Base-by-base conservation (phyloP, 1,139 yeast genomes). In the Nakaseomyces nivariensis region DNA sequence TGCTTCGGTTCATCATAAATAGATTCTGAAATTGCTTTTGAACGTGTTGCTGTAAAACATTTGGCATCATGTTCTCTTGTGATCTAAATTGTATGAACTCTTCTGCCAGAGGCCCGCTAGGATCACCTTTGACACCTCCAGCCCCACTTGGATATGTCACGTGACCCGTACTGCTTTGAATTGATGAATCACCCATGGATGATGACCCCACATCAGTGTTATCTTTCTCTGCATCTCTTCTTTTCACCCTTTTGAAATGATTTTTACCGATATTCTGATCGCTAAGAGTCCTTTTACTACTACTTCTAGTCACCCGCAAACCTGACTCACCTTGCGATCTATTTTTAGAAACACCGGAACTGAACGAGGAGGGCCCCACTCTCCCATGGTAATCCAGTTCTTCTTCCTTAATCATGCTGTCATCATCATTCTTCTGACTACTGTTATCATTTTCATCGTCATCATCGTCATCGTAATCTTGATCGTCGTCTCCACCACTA, bases 21-120 rank as follows among this genome's bases (percentile, higher is more conserved):
- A 58, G 48, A 40, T 57, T 57, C 44, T 58, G 61, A 41, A 58
- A 58, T 43, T 56, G 61, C 34, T 58, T 49, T 41, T 58, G 61
- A 5, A 58, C 61, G 43, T 56, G 59, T 51, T 58, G 57, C 45
- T 58, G 61, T 43, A 58, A 29, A 1, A 24, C 11, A 29, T 41
- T 41, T 25, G 44, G 25, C 31, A 38, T 24, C 5, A 25, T 25
- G 42, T 38, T 26, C 13, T 36, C 38, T 13, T 11, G 24, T 9
- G 42, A 4, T n/a, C 17, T 38, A 10, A 37, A 37, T 17, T 37
- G 40, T 7, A 8, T 13, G 42, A 38, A 38, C 29, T 25, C 42
- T 5, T 26, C 31, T 5, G 42, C 31, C 17, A 38, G 3, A 1
- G 31, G 1, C 11, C 29, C 11, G 6, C 8, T 13, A 24, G 42